phyloP scores from a whole-genome alignment of 225 moss, liverwort and hornwort genomes.

The Antitrichia curtipendula region DNA sequence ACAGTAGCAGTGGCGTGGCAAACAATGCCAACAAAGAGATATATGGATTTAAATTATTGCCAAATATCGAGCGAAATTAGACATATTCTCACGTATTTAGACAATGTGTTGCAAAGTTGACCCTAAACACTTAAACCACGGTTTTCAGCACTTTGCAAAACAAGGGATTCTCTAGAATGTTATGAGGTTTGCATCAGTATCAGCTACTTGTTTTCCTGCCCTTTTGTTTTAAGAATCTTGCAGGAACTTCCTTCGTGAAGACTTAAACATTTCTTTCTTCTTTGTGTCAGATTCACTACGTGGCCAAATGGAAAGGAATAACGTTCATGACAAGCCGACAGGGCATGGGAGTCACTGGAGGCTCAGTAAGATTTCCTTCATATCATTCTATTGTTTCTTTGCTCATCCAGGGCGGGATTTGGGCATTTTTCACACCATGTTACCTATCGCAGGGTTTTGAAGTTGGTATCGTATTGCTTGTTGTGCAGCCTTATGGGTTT shows the following conservation, averaged over 20 bases:
- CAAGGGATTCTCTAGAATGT: background rate
- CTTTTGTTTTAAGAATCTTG: background rate
- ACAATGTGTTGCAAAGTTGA: background rate
- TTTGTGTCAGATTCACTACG: slow-evolving; percentile 63
- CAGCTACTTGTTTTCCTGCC: background rate
- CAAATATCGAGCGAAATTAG: background rate
- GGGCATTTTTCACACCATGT: background rate
- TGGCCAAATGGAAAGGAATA: slow-evolving; percentile 93
- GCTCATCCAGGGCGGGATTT: background rate
- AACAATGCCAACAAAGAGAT: background rate
- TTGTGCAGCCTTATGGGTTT: slow-evolving; percentile 85
- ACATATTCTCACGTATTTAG: background rate
- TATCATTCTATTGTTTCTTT: background rate
- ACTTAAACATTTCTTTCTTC: background rate
- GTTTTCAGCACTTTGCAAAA: background rate
- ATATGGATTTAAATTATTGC: background rate
- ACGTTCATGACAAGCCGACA: slow-evolving; percentile 97
- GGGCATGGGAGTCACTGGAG: slow-evolving; percentile 96
- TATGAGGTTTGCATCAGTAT: background rate
- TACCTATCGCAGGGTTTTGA: background rate
- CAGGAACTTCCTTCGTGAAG: background rate
- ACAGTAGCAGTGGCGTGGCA: background rate
- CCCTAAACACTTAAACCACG: background rate
- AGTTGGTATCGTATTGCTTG: background rate
- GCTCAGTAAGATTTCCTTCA: slow-evolving; percentile 47